phyloP scores from a whole-genome alignment of 805 yeast species.

The Cephaloascus fragrans region DNA sequence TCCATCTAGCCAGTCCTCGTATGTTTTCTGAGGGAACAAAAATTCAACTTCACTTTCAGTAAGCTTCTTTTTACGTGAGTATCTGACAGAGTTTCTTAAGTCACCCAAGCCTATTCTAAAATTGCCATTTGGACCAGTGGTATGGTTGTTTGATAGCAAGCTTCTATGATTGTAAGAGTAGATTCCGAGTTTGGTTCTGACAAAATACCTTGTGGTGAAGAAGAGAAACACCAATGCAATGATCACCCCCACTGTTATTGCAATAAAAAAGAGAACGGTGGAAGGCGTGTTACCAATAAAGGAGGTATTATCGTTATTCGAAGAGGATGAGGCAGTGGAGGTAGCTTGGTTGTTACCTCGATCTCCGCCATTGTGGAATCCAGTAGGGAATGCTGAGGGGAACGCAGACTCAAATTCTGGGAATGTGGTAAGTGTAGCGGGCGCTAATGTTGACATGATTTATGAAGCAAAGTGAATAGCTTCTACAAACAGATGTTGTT shows the following conservation, averaged over 20 bases:
- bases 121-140: not conserved
- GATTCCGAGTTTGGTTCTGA: constrained; percentile 47
- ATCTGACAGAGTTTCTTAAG: constrained; percentile 20
- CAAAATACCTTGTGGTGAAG: constrained; percentile 51
- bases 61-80: constrained; percentile 37
- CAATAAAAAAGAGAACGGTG: constrained; percentile 53
- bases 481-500: no score
- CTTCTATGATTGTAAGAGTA: no score
- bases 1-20: constrained; percentile 50
- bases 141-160: no score
- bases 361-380: no score
- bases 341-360: no score
- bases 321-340: not conserved
- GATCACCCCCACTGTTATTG: constrained; percentile 50
- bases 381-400: no score
- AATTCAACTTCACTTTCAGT: constrained; percentile 49
- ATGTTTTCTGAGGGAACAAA: constrained; percentile 48
- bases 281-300: constrained; percentile 45
- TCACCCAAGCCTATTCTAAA: not conserved
- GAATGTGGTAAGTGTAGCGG: no score
- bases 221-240: constrained; percentile 48
- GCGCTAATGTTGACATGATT: no score
- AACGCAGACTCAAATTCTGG: no score
- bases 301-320: constrained; percentile 5
- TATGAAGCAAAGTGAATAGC: no score